Evolutionary conservation across 164 flowering plant genomes (phyloP), one percentile per base, ranked within the genome.

Genomic region (Macadamia tetraphylla): DNA sequence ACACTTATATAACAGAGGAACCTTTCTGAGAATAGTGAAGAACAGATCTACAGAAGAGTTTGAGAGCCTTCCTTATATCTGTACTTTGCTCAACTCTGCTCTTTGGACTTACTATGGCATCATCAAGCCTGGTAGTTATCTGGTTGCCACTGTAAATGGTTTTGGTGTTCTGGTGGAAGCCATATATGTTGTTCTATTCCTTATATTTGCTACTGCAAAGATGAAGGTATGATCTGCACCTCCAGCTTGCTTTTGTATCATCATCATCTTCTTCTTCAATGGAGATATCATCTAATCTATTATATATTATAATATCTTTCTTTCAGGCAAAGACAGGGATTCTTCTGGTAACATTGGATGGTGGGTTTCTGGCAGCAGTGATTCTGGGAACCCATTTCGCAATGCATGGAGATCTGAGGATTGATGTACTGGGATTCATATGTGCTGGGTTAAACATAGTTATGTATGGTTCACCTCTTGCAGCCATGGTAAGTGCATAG

Each of bases 21-120:
- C 86, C 2, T 87, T 87, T 60, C 66, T 68, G 72, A 66, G 83
- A 35, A 87, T 87, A n/a, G 71, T 81, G 58, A 64, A 66, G 79
- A 64, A 74, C 1, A 51, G 73, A 64, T 80, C 87, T 8, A 85
- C 89, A 0, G 88, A 80, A 62, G 88, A 83, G 1, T 87, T 82
- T 58, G 85, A 85, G 67, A 79, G 88, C 73, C 61, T 87, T 29
- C 91, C 91, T 6, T 87, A 87, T 65, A 67, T 85, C 2, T 77
- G 84, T 72, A 83, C 81, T 2, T 48, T 81, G 18, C 58, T 87
- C 51, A 83, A 68, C 58, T 63, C 87, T 9, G 71, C 67, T 23
- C 58, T 81, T 18, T 83, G 91, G 91, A 79, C 82, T 58, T 85
- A 79, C 68, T 87, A 85, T 57, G 91, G 89, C 44, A 15, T 81